These are phyloP conservation scores for Ulota crispa DNA, from an alignment of 225 moss, liverwort and hornwort species.

Conservation along the genomic window DNA sequence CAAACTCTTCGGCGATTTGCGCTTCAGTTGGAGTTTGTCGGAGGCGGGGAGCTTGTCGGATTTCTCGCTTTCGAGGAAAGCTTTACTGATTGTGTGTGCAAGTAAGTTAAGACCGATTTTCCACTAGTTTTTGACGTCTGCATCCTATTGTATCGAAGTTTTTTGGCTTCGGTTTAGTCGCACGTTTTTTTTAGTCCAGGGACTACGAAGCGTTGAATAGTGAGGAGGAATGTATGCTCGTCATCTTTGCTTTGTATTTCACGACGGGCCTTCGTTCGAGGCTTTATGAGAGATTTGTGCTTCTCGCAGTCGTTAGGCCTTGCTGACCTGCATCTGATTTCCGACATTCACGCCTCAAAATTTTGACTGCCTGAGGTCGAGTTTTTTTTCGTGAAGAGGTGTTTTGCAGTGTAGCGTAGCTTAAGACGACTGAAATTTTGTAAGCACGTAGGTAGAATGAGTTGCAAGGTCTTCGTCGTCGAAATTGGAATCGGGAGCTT, in stretches of 20 bases:
- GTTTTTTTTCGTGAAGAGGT: background rate
- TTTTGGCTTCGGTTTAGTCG: background rate
- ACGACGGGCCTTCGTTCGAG: background rate
- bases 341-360: conserved; percentile 14
- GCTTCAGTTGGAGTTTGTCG: background rate
- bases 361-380: conserved; percentile 4
- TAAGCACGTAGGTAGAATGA: background rate
- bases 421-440: conserved; percentile 4
- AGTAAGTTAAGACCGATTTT: background rate
- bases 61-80: background rate
- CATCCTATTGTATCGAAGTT: background rate
- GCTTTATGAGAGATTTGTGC: background rate
- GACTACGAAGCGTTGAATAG: background rate
- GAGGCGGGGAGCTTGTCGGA: background rate
- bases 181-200: background rate
- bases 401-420: background rate
- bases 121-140: background rate
- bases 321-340: background rate
- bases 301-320: background rate
- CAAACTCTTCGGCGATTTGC: background rate
- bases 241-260: background rate
- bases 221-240: background rate
- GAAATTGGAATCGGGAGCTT: background rate
- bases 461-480: background rate
- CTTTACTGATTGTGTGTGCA: background rate